These are phyloP conservation scores for Casuarina glauca DNA, from an alignment of 306 rosid genomes.

Conservation along the genomic window DNA sequence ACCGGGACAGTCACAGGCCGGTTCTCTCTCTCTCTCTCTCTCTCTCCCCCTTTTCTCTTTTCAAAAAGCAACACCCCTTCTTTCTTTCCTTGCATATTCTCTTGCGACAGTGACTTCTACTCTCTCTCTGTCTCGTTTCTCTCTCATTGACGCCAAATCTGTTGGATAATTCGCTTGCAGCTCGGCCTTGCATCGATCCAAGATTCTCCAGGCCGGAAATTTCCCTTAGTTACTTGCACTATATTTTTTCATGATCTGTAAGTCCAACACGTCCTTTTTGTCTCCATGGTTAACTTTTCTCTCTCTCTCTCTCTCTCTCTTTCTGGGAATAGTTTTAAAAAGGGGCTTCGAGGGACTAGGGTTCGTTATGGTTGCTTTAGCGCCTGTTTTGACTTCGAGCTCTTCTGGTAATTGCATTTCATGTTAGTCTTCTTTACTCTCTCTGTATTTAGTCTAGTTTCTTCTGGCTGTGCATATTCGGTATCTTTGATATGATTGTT, in stretches of 20 bases:
- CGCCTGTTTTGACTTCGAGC: slow-evolving; percentile 18
- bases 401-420: slow-evolving; percentile 14
- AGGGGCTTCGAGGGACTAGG: slow-evolving; percentile 30
- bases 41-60: slow-evolving; percentile 36
- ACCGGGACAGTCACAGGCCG: slow-evolving; percentile 14
- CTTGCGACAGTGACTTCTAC: slow-evolving; percentile 17
- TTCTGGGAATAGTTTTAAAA: background rate
- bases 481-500: background rate
- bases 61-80: slow-evolving; percentile 46
- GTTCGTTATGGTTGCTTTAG: slow-evolving; percentile 30
- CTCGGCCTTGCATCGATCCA: slow-evolving; percentile 49
- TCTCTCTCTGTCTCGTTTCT: slow-evolving; percentile 15
- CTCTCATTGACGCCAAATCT: slow-evolving; percentile 15
- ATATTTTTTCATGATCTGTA: slow-evolving; percentile 50
- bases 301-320: slow-evolving; percentile 15
- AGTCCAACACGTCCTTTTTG: slow-evolving; percentile 46
- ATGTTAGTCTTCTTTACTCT: slow-evolving; percentile 16
- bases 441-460: slow-evolving; percentile 10
- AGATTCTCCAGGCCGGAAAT: slow-evolving; percentile 37
- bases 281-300: slow-evolving; percentile 29
- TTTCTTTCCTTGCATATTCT: slow-evolving; percentile 35
- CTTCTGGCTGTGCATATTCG: slow-evolving; percentile 13
- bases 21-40: background rate
- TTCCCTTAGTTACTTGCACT: background rate
- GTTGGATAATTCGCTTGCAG: slow-evolving; percentile 37